Evolutionary conservation across 2,329 filamentous ascomycete species (phyloP).

Genomic region (Fonsecaea monophora): DNA sequence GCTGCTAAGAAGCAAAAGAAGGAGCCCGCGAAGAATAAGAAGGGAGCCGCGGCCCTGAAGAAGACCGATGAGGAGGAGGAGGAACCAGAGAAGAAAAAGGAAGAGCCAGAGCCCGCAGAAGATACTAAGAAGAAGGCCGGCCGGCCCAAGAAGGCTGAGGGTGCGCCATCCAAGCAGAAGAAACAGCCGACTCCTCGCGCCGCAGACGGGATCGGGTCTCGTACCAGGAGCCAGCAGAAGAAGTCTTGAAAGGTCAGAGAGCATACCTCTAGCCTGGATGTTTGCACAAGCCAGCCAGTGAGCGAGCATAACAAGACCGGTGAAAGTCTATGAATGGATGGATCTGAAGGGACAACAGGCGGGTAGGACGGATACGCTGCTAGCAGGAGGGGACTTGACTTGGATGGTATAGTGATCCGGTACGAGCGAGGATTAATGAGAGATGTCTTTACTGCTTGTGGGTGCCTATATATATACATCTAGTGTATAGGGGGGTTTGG

Average conservation of each 20-base stretch:
- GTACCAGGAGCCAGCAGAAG: conserved; percentile 34
- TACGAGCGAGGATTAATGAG: background rate
- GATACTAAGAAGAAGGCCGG: conserved; percentile 39
- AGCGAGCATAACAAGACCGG: background rate
- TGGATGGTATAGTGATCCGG: background rate
- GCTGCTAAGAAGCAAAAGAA: conserved; percentile 36
- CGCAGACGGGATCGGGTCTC: conserved; percentile 32
- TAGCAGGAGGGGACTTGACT: no score
- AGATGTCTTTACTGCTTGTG: background rate
- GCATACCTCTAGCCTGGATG: background rate
- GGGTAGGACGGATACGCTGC: no score
- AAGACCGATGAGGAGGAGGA: conserved; percentile 42
- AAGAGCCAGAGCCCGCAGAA: conserved; percentile 22
- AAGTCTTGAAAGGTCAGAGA: background rate
- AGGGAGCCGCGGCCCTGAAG: conserved; percentile 38
- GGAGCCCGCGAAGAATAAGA: conserved; percentile 20
- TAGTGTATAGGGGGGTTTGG: no score
- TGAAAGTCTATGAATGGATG: background rate
- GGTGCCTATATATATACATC: background rate
- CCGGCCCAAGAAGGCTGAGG: conserved; percentile 50
- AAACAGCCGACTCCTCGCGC: conserved; percentile 32
- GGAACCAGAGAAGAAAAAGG: conserved; percentile 19
- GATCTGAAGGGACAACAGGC: background rate
- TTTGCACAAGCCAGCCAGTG: background rate
- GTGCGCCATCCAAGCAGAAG: conserved; percentile 41